Base-by-base conservation (phyloP, 1,284 basidiomycete species). In the Leccinum subfulvum region DNA sequence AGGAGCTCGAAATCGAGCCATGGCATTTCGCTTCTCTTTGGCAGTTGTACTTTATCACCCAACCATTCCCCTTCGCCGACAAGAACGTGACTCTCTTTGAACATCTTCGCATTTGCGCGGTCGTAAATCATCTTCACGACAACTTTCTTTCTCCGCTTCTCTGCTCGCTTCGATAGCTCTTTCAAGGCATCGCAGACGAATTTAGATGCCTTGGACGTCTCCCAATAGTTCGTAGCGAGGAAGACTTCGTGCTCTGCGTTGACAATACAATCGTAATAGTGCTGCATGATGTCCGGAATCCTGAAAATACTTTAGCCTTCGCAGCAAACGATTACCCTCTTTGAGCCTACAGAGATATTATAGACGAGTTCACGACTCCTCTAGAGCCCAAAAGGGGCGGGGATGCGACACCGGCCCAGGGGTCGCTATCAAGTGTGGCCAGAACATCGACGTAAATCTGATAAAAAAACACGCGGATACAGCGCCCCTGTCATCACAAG, bases 91-190 rank as follows among this genome's bases (percentile, higher is more conserved):
- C 84, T 82, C 64, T 87, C 83, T 65, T 78, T 69, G 26, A 85
- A 68, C 73, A 87, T 86, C 71, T 83, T 81, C 65, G 82, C 77
- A 55, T 81, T 84, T 1, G 88, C 89, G 66, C 88, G 81, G 69
- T 90, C 88, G 74, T 89, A 90, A 70, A 89, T 84, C 69, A 90
- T 72, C 68, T 85, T 84, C 61, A 84, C 77, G 55, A 89, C 78
- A n/a, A 87, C 80, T 66, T 80, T 83, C 58, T 70, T 75, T 1
- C 79, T 78, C 3, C 79, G 77, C 47, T 78, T 76, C 66, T 81
- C 80, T 6, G 79, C 75, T 11, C 82, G 74, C 44, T 75, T 78
- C 13, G 84, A 85, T 13, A 90, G 77, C 63, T 87, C 84, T 18
- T 77, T 77, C 9, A 90, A 75, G 0, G 84, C 84, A 35, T 82